Evolutionary conservation across 768 basidiomycete species (phyloP).

Genomic region (Pleurotus eryngii): DNA sequence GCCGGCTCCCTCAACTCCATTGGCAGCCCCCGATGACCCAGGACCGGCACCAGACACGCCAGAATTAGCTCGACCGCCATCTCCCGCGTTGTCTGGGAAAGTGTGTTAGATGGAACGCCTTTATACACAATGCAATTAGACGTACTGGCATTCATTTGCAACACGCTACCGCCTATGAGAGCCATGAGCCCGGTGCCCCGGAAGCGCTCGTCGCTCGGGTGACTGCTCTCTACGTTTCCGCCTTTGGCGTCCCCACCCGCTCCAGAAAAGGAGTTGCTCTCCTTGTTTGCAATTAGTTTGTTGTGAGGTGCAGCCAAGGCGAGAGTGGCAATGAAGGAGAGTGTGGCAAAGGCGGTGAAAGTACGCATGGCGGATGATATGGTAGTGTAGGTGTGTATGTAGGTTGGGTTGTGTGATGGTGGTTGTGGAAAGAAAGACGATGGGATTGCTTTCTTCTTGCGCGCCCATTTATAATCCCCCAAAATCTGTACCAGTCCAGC

Average conservation of each 20-base stretch:
- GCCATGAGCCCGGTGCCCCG: constrained; percentile 9
- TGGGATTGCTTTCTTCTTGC: not conserved
- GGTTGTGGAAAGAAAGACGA: constrained; percentile 15
- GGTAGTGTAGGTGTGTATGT: constrained; percentile 9
- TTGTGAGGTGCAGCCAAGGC: constrained; percentile 15
- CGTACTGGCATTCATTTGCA: constrained; percentile 32
- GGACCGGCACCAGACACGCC: not conserved
- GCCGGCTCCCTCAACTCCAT: not conserved
- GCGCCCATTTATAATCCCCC: not conserved
- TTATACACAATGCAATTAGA: not conserved
- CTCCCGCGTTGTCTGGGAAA: not conserved
- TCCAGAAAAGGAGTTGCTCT: constrained; percentile 26
- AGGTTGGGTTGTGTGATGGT: constrained; percentile 10
- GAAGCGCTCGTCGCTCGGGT: not conserved
- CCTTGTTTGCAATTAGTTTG: constrained; percentile 10
- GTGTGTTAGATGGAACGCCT: not conserved
- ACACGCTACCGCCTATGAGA: constrained; percentile 8
- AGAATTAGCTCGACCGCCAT: not conserved
- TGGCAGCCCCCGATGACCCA: not conserved
- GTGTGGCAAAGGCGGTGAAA: constrained; percentile 23
- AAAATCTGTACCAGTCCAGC: too few relatives aligned
- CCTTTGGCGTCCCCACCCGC: constrained; percentile 30
- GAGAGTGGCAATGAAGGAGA: constrained; percentile 21
- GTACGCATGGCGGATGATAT: constrained; percentile 9
- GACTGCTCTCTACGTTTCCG: constrained; percentile 25